phyloP scores from a whole-genome alignment of 2,329 filamentous ascomycete species.

The Paecilomyces variotii region DNA sequence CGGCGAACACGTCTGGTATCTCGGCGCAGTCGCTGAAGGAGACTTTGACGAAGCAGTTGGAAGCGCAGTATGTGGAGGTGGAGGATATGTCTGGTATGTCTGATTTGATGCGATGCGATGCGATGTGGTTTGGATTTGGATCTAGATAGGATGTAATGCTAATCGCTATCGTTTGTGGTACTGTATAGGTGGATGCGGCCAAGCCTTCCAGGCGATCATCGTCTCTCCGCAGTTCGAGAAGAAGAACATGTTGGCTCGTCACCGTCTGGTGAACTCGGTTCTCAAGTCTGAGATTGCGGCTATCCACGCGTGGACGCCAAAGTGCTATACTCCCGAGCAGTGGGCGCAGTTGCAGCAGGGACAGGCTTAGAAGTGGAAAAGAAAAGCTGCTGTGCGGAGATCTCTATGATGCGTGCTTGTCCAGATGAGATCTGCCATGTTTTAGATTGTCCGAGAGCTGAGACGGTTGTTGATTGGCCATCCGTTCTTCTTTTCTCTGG shows the following conservation, averaged over 20 bases:
- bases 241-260: conserved; percentile 71
- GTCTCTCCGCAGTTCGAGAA: conserved; percentile 62
- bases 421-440: neutral
- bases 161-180: neutral
- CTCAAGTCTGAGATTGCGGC: conserved; percentile 80
- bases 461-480: neutral
- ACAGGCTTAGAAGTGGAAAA: conserved; percentile 6
- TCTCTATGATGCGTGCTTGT: neutral
- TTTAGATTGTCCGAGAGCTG: neutral
- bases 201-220: conserved; percentile 63
- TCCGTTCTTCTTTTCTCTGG: neutral
- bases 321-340: conserved; percentile 86
- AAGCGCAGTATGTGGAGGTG: conserved; percentile 74
- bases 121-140: neutral
- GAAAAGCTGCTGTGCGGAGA: neutral
- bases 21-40: conserved; percentile 63
- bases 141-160: neutral
- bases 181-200: conserved; percentile 58
- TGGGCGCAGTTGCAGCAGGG: conserved; percentile 61
- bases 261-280: conserved; percentile 75
- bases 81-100: conserved; percentile 80
- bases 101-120: conserved; percentile 3
- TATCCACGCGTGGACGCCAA: conserved; percentile 93
- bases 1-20: conserved; percentile 52
- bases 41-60: conserved; percentile 61